Evolutionary conservation across 768 basidiomycete genomes (phyloP).

Genomic region (Hirschioporus abietinus): DNA sequence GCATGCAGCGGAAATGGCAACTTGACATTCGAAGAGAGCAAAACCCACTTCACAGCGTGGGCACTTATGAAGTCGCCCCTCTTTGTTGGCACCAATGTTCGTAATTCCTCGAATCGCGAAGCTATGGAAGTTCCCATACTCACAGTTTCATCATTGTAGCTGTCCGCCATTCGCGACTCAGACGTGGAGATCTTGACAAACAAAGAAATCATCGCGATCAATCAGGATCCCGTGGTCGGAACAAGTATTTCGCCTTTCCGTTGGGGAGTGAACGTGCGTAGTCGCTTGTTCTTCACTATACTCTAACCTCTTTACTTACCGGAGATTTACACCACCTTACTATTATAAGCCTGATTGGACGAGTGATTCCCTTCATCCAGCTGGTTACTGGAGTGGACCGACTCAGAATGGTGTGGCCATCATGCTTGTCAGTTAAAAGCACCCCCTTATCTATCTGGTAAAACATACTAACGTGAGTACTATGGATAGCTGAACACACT

Average conservation of each 20-base stretch:
- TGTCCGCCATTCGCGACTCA: constrained; percentile 45
- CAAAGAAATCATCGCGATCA: constrained; percentile 59
- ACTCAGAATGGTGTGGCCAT: constrained; percentile 60
- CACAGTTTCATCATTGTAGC: constrained; percentile 24
- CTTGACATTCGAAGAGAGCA: constrained; percentile 56
- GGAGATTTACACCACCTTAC: too few species aligned
- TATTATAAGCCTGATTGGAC: constrained; percentile 30
- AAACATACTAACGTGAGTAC: not conserved
- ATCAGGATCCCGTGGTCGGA: constrained; percentile 61
- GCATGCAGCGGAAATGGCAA: constrained; percentile 54
- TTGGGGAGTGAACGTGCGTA: constrained; percentile 60
- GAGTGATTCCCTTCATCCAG: constrained; percentile 44
- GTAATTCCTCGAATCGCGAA: constrained; percentile 17
- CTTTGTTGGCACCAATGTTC: constrained; percentile 53
- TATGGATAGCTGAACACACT: constrained; percentile 49
- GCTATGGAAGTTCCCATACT: constrained; percentile 9
- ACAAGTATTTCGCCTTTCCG: constrained; percentile 60
- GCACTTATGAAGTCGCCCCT: constrained; percentile 66
- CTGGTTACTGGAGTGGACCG: constrained; percentile 69
- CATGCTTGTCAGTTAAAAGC: constrained; percentile 47
- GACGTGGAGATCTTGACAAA: constrained; percentile 56
- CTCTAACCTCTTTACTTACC: too few species aligned
- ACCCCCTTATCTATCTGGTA: not conserved
- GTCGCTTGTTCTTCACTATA: constrained; percentile 1
- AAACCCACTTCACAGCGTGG: constrained; percentile 71